A percentile compares a stretch with the other conserved stretches of the same genome.
Evolutionary conservation across 768 basidiomycete species (phyloP).

Genomic region (Tephrocybe sp.): DNA sequence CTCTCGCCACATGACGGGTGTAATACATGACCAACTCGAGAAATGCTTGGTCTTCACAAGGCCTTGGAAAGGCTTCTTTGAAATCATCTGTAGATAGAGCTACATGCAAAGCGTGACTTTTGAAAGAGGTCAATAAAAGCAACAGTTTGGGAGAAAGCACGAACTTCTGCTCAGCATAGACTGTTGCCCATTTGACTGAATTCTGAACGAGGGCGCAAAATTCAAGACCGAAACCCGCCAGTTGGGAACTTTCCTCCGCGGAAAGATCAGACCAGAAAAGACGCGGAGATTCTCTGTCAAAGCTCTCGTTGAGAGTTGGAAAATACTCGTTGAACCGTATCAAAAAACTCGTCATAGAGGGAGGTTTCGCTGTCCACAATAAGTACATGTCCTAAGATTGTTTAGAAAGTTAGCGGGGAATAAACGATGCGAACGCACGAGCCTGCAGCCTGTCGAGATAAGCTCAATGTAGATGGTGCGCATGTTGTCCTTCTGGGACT

Average conservation of each 20-base stretch:
- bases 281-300: conserved; percentile 16
- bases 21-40: conserved; percentile 22
- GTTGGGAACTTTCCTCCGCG: conserved; percentile 16
- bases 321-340: conserved; percentile 41
- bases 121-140: not conserved
- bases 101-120: conserved; percentile 19
- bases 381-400: conserved; percentile 29
- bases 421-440: conserved; percentile 20
- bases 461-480: conserved; percentile 31
- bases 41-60: conserved; percentile 13
- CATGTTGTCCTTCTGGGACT: conserved; percentile 13
- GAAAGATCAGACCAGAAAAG: conserved; percentile 27
- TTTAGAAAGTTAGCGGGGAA: not conserved
- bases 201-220: conserved; percentile 17
- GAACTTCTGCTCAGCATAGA: conserved; percentile 14
- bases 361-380: conserved; percentile 25
- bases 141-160: not conserved
- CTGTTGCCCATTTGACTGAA: conserved; percentile 21
- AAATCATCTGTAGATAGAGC: conserved; percentile 20
- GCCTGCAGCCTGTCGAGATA: conserved; percentile 23
- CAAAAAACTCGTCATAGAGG: conserved; percentile 31
- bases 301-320: conserved; percentile 24
- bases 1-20: conserved; percentile 17
- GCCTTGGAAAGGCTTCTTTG: conserved; percentile 13
- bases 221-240: conserved; percentile 15